Percentiles rank a stretch among this genome's conserved stretches.
Evolutionary conservation across 2,329 filamentous ascomycete genomes (phyloP).

Genomic region (Myotisia sp.): DNA sequence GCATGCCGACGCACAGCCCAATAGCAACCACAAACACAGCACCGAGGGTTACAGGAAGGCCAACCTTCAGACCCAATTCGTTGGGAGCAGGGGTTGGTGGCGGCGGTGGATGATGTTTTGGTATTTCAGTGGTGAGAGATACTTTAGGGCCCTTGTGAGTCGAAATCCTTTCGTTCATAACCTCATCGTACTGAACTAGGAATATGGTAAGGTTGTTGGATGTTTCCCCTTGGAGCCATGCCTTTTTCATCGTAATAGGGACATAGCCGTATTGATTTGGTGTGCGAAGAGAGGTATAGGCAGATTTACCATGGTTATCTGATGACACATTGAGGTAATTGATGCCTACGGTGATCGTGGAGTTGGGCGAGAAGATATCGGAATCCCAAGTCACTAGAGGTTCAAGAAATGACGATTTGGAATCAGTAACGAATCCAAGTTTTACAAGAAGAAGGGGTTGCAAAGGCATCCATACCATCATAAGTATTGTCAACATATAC

Average conservation of each 20-base stretch:
- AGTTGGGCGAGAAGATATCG: constrained; percentile 20
- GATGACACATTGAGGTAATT: constrained; percentile 22
- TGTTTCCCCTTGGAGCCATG: constrained; percentile 27
- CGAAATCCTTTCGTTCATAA: background rate
- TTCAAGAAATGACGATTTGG: background rate
- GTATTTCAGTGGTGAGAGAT: constrained; percentile 21
- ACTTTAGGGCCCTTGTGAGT: constrained; percentile 24
- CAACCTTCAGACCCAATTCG: constrained; percentile 27
- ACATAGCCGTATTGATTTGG: constrained; percentile 27
- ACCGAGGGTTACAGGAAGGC: constrained; percentile 28
- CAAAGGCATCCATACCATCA: constrained; percentile 10
- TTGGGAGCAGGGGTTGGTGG: constrained; percentile 17
- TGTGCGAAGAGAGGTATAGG: constrained; percentile 24
- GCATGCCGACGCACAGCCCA: constrained; percentile 30
- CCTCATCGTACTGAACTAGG: constrained; percentile 19
- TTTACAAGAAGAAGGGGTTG: background rate
- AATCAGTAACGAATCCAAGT: background rate
- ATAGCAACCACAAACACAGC: constrained; percentile 24
- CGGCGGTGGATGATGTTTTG: constrained; percentile 23
- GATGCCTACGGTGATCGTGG: constrained; percentile 21
- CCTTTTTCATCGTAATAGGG: constrained; percentile 25
- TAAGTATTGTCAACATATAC: constrained; percentile 10
- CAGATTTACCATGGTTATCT: constrained; percentile 18
- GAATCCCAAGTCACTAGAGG: constrained; percentile 24
- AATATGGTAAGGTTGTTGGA: constrained; percentile 27